Evolutionary conservation across 108 stramenopile species (phyloP).

Genomic region (Cyclotella sp.): DNA sequence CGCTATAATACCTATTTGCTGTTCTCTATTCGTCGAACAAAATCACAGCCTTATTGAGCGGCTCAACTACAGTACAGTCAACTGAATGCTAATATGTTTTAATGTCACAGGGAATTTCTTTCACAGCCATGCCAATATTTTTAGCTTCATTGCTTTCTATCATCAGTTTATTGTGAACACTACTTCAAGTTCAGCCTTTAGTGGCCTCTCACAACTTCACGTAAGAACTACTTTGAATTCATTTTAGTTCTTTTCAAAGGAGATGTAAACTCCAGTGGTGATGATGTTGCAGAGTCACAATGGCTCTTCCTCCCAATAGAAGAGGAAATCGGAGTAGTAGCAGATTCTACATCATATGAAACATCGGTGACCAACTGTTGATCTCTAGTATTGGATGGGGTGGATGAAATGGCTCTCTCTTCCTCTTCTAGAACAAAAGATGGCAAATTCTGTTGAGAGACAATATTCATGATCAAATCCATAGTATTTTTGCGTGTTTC

Average conservation of each 20-base stretch:
- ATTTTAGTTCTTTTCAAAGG: slow-evolving; percentile 32
- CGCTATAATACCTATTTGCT: too few species aligned
- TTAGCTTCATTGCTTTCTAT: too few species aligned
- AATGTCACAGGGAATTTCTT: too few species aligned
- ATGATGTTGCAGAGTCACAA: background rate
- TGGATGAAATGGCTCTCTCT: background rate
- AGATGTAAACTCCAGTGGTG: slow-evolving; percentile 27
- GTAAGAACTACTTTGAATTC: background rate
- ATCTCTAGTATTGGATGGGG: background rate
- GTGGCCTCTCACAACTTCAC: too few species aligned
- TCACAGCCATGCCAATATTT: too few species aligned
- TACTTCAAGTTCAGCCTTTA: too few species aligned
- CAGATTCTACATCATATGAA: background rate
- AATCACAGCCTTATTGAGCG: too few species aligned
- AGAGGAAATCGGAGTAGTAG: slow-evolving; percentile 1
- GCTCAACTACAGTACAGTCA: too few species aligned
- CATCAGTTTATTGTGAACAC: too few species aligned
- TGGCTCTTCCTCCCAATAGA: slow-evolving; percentile 5
- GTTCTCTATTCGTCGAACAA: too few species aligned
- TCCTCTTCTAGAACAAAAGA: slow-evolving; percentile 45
- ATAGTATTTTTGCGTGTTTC: slow-evolving; percentile 61
- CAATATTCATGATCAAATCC: slow-evolving; percentile 70
- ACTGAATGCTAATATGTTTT: too few species aligned
- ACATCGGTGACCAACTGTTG: background rate
- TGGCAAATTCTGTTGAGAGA: slow-evolving; percentile 60